Percentiles rank a stretch among this genome's conserved stretches.
These are phyloP conservation scores for Corchorus capsularis DNA, from an alignment of 345 rosid species.

Conservation along the genomic window DNA sequence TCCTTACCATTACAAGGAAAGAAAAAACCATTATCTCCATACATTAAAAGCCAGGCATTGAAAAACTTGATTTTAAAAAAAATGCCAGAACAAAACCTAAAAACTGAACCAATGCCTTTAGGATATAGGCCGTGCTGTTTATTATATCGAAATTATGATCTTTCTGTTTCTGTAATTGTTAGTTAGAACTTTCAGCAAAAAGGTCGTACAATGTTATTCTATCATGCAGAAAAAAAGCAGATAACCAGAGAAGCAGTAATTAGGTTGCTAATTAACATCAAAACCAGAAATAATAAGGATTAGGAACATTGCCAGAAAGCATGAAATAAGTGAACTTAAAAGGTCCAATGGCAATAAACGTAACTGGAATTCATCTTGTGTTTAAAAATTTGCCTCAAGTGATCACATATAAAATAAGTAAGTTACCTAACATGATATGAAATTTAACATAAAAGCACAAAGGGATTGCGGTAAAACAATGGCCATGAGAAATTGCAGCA, in stretches of 20 bases:
- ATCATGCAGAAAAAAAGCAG: not conserved
- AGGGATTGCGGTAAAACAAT: not conserved
- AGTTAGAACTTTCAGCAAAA: not conserved
- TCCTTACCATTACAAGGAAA: not conserved
- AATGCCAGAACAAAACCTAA: not conserved
- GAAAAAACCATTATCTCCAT: too few species aligned
- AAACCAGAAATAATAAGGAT: not conserved
- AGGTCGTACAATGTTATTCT: not conserved
- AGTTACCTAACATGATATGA: not conserved
- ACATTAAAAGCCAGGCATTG: not conserved
- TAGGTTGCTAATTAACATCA: not conserved
- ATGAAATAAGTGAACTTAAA: not conserved
- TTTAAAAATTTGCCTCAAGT: not conserved
- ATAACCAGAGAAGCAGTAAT: not conserved
- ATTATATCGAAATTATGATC: not conserved
- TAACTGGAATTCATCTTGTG: not conserved
- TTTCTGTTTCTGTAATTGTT: not conserved
- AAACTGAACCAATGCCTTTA: too few species aligned
- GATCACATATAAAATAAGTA: not conserved
- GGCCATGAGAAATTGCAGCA: not conserved
- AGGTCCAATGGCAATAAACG: not conserved
- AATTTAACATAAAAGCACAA: not conserved
- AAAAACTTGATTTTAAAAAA: not conserved
- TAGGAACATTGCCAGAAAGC: not conserved
- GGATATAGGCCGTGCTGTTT: not conserved